Base-by-base conservation (phyloP, 495 filamentous ascomycete genomes). In the Penicillium steckii region DNA sequence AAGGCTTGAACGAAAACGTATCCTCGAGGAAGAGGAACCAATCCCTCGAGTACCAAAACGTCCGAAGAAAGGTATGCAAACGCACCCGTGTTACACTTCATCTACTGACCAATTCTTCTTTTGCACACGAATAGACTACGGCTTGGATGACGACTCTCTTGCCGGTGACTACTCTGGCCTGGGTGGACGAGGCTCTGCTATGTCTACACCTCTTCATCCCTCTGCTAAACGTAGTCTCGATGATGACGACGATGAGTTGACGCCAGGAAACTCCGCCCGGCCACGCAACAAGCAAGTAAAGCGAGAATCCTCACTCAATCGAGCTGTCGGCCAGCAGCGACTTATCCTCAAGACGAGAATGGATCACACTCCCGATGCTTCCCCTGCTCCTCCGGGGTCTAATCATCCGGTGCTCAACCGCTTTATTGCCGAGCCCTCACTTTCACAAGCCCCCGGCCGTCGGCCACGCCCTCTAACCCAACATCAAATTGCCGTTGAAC, bases 401-500 rank as follows among this genome's bases (percentile, higher is more conserved):
- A 61, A 67, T 19, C 72, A 80, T 58, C 75, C 75, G 25, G 60
- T 76, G 4, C 56, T 80, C n/a, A 72, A 76, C 46, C 69, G 73
- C n/a, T 80, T 74, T 49, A 66, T 73, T 32, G 62, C 66, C 4
- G 74, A 76, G 49, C 60, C 70, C 13, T 65, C 69, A 19, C 58
- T 69, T 17, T 60, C 67, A 13, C 64, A 63, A 17, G 42, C 57
- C 26, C 60, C 65, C 17, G 62, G 68, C 43, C 82, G 85, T 47
- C 83, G 86, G n/a, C 83, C 87, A 3, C 83, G 94, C 5, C 93
- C 91, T 3, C 80, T 95, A 17, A 98, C 94, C 1, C 87, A 90
- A 8, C 94, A 98, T 67, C 94, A 98, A 61, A 76, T 95, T 24
- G 94, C 92, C 7, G 89, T 97, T 3, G 90, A 96, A 59, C 82